A percentile compares a stretch with the other conserved stretches of the same genome.
Conservation (phyloP, 139 green algal species). For the Chlorella sp. region DNA sequence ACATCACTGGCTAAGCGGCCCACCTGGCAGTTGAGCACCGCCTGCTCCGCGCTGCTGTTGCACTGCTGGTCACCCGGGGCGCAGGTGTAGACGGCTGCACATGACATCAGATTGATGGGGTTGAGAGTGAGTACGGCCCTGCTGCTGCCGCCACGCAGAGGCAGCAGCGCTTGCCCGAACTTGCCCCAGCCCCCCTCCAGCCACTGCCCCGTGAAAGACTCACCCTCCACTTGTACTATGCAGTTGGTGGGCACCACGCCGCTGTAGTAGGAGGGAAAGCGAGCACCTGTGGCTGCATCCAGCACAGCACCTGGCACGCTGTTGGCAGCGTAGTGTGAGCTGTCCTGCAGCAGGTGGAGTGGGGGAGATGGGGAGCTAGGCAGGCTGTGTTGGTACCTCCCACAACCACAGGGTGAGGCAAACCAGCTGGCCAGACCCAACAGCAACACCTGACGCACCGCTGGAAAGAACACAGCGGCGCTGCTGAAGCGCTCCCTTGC, state of each 20-base stretch:
- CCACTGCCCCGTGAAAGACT: neutral
- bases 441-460: neutral
- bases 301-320: neutral
- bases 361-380: neutral
- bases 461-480: neutral
- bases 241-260: neutral
- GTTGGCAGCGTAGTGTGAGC: neutral
- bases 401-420: too few relatives aligned
- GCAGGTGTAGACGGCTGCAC: too few relatives aligned
- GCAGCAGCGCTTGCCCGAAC: neutral
- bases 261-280: constrained; percentile 13
- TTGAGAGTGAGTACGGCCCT: neutral
- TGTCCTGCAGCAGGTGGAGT: neutral
- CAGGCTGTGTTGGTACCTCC: too few relatives aligned
- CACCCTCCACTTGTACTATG: constrained; percentile 13
- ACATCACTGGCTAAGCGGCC: too few relatives aligned
- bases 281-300: neutral
- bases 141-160: neutral
- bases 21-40: neutral
- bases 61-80: too few relatives aligned
- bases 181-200: neutral
- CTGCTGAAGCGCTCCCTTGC: neutral
- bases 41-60: neutral
- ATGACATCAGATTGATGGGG: neutral
- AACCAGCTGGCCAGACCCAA: too few relatives aligned